Evolutionary conservation across 2,329 filamentous ascomycete genomes (phyloP).

Genomic region (Grosmannia huntii): DNA sequence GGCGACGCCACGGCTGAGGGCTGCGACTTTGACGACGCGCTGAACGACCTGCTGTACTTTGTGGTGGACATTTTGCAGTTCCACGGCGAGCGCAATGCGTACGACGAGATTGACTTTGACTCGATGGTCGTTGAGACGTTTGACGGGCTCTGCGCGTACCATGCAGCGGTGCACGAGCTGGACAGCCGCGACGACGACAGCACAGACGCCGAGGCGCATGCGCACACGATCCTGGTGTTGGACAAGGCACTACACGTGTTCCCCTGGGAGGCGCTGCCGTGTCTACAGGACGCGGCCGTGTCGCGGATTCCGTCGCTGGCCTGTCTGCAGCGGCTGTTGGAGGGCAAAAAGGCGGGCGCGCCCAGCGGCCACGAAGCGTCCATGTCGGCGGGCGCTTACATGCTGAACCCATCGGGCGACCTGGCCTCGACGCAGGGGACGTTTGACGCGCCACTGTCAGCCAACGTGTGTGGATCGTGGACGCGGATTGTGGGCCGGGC

Average conservation of each 20-base stretch:
- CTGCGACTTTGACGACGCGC: slow-evolving; percentile 67
- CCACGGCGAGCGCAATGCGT: slow-evolving; percentile 89
- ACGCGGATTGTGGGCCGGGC: slow-evolving; percentile 51
- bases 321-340: slow-evolving; percentile 63
- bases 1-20: slow-evolving; percentile 57
- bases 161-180: slow-evolving; percentile 33
- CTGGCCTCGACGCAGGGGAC: slow-evolving; percentile 65
- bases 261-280: slow-evolving; percentile 92
- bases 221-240: slow-evolving; percentile 76
- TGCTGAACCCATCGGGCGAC: slow-evolving; percentile 83
- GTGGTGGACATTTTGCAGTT: slow-evolving; percentile 95
- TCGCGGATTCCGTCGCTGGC: slow-evolving; percentile 81
- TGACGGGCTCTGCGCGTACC: slow-evolving; percentile 71
- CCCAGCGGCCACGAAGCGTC: slow-evolving; percentile 42
- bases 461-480: slow-evolving; percentile 55
- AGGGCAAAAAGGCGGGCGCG: slow-evolving; percentile 26
- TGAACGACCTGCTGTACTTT: slow-evolving; percentile 92
- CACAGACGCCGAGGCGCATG: slow-evolving; percentile 22
- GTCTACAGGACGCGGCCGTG: slow-evolving; percentile 64
- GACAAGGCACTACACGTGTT: slow-evolving; percentile 86
- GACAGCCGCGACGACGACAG: slow-evolving; percentile 8
- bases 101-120: slow-evolving; percentile 96
- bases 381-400: slow-evolving; percentile 49
- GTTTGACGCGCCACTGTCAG: slow-evolving; percentile 54
- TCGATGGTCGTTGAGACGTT: slow-evolving; percentile 76